Percentiles rank a stretch among this genome's conserved stretches.
phyloP scores from a whole-genome alignment of 208 protist genomes.

The Leishmania tropica region DNA sequence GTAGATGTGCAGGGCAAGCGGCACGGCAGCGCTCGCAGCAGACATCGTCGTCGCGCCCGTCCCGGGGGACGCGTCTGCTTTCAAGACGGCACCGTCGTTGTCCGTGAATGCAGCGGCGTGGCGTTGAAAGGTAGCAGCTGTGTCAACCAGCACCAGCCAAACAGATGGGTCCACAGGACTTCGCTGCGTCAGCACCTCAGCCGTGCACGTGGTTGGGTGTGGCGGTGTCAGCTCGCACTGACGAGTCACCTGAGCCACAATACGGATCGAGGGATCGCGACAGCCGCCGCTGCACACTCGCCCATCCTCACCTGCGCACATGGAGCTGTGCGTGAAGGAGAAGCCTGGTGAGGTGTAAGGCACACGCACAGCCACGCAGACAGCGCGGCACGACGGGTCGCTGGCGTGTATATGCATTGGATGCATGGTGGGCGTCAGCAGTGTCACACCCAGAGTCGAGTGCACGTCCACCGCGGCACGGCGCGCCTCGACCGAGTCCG shows the following conservation, averaged over 20 bases:
- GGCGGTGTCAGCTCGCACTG: conserved; percentile 31
- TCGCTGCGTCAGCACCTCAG: conserved; percentile 69
- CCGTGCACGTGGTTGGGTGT: conserved; percentile 38
- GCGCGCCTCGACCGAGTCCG: conserved; percentile 12
- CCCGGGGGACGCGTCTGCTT: neutral
- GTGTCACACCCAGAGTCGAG: conserved; percentile 48
- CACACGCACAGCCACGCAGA: conserved; percentile 33
- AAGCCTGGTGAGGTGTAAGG: conserved; percentile 1
- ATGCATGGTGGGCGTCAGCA: conserved; percentile 67
- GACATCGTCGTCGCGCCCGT: neutral
- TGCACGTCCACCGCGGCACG: conserved; percentile 70
- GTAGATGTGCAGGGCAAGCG: conserved; percentile 29
- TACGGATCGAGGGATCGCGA: conserved; percentile 12
- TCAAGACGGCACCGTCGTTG: neutral
- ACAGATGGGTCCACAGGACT: conserved; percentile 52
- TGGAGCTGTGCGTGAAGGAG: neutral
- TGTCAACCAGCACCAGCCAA: conserved; percentile 68
- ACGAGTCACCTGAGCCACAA: conserved; percentile 33
- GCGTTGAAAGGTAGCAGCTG: conserved; percentile 43
- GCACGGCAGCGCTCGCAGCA: neutral
- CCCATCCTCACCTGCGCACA: neutral
- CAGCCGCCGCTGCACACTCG: neutral
- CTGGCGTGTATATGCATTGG: conserved; percentile 44
- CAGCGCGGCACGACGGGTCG: conserved; percentile 3
- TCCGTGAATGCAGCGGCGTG: conserved; percentile 30